A percentile compares a stretch with the other conserved stretches of the same genome.
Conservation (phyloP, 169 alveolate genomes). For the Amoebophrya sp. region DNA sequence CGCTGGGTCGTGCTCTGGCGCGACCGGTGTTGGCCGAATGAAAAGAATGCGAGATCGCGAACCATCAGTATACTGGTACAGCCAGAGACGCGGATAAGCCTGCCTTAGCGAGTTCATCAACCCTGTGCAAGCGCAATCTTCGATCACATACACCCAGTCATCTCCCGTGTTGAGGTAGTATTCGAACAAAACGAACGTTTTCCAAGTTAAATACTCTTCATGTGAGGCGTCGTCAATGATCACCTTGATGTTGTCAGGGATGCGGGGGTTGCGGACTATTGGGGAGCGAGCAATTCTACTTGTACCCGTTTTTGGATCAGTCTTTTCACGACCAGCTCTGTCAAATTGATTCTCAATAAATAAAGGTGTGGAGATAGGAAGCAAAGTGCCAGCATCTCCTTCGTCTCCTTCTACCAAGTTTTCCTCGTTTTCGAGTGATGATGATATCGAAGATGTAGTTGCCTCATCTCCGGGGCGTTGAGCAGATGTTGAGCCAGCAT, state of each 20-base stretch:
- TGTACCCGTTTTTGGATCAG: too few species aligned
- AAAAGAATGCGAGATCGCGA: background rate
- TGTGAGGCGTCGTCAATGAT: background rate
- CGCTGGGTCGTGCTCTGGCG: background rate
- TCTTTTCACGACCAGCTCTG: too few species aligned
- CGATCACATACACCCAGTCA: conserved; percentile 11
- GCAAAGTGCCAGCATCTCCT: too few species aligned
- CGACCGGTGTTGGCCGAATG: background rate
- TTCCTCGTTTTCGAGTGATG: background rate
- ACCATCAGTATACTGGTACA: background rate
- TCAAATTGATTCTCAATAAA: too few species aligned
- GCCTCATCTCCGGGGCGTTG: too few species aligned
- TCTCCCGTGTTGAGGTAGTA: background rate
- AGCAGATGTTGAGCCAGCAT: too few species aligned
- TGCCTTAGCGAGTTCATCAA: background rate
- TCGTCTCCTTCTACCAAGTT: too few species aligned
- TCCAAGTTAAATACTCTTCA: background rate
- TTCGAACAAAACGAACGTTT: background rate
- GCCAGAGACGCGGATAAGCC: background rate
- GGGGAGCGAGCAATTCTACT: too few species aligned
- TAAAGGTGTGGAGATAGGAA: too few species aligned
- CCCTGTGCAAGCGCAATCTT: background rate
- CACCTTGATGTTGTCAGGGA: background rate
- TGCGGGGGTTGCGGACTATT: background rate
- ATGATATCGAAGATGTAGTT: too few species aligned